Percentiles rank a stretch among this genome's conserved stretches.
Evolutionary conservation across 2,329 filamentous ascomycete genomes (phyloP).

Genomic region (Diaporthe ampelina): DNA sequence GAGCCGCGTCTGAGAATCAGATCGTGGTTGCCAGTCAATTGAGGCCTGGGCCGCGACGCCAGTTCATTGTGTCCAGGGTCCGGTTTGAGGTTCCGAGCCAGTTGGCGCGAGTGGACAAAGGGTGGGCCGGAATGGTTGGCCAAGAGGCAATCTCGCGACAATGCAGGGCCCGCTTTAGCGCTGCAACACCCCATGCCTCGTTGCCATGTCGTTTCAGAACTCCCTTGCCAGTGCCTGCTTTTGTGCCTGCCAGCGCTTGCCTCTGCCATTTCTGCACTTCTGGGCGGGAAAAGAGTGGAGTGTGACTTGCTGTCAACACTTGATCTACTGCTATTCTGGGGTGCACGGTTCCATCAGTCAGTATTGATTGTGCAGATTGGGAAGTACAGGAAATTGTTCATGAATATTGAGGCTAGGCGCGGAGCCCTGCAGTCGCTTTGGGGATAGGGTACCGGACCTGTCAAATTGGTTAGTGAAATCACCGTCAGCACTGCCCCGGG

Average conservation of each 20-base stretch:
- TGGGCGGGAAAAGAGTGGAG: conserved; percentile 13
- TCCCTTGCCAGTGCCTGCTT: conserved; percentile 13
- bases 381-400: neutral
- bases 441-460: neutral
- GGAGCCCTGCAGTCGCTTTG: neutral
- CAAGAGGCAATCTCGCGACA: conserved; percentile 26
- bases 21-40: conserved; percentile 27
- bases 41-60: conserved; percentile 1
- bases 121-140: conserved; percentile 18
- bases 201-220: conserved; percentile 19
- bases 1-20: conserved; percentile 29
- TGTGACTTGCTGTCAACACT: neutral
- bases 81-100: conserved; percentile 12
- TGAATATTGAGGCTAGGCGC: neutral
- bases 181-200: neutral
- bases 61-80: conserved; percentile 17
- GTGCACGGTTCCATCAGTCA: neutral
- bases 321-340: neutral
- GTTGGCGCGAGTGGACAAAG: conserved; percentile 7
- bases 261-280: neutral
- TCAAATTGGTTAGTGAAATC: neutral
- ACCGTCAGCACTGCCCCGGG: conserved; percentile 14
- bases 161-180: conserved; percentile 25
- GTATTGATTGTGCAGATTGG: neutral
- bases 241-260: neutral